Evolutionary conservation across 1,284 basidiomycete species (phyloP).

Genomic region (Leccinum angustisporum): DNA sequence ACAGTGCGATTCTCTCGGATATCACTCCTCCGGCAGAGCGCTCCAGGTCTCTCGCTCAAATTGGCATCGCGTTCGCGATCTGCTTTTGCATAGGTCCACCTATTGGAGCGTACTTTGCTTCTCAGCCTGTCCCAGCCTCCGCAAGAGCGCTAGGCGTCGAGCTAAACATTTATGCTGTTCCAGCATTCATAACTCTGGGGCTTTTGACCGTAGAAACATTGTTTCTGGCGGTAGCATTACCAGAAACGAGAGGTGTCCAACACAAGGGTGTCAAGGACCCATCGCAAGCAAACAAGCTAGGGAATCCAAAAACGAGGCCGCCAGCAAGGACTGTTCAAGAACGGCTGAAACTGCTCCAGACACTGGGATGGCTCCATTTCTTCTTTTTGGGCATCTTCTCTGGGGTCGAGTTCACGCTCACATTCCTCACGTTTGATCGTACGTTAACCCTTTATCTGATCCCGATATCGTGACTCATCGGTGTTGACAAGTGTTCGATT

Average conservation of each 20-base stretch:
- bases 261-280: conserved; percentile 27
- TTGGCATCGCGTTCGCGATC: conserved; percentile 91
- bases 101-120: conserved; percentile 81
- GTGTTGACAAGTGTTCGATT: conserved; percentile 69
- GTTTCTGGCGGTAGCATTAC: conserved; percentile 72
- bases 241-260: conserved; percentile 67
- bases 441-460: conserved; percentile 33
- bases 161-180: conserved; percentile 83
- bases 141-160: conserved; percentile 60
- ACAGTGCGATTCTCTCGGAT: conserved; percentile 86
- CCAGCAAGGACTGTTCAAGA: conserved; percentile 43
- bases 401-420: conserved; percentile 89
- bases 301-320: conserved; percentile 23
- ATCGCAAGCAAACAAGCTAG: conserved; percentile 18
- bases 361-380: conserved; percentile 71
- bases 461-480: neutral
- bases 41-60: conserved; percentile 82
- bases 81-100: conserved; percentile 87
- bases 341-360: conserved; percentile 51
- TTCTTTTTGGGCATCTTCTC: conserved; percentile 86
- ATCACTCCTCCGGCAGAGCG: conserved; percentile 76
- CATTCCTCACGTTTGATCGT: conserved; percentile 88
- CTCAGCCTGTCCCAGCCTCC: conserved; percentile 60
- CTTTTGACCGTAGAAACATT: conserved; percentile 69
- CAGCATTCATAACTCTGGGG: conserved; percentile 75